A percentile compares a stretch with the other conserved stretches of the same genome.
These are phyloP conservation scores for Choiromyces venosus DNA, from an alignment of 495 filamentous ascomycete genomes.

Conservation along the genomic window DNA sequence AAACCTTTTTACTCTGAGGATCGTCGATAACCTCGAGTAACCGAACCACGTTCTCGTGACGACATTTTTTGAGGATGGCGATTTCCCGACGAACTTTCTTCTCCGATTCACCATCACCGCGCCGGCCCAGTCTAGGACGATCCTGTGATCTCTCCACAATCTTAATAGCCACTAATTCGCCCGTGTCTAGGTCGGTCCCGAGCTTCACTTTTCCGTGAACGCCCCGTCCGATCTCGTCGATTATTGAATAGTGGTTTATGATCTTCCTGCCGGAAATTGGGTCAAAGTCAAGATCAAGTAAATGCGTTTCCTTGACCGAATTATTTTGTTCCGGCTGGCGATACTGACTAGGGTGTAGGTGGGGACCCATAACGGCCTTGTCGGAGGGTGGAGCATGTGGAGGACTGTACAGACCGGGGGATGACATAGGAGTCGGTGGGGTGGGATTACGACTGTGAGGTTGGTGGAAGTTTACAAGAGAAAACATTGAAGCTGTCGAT, in stretches of 20 bases:
- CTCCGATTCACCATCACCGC: constrained; percentile 49
- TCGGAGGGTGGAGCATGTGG: constrained; percentile 27
- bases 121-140: constrained; percentile 76
- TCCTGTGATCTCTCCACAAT: constrained; percentile 96
- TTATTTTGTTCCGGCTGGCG: constrained; percentile 25
- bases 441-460: constrained; percentile 37
- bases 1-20: constrained; percentile 90
- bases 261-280: constrained; percentile 81
- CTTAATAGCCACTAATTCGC: constrained; percentile 89
- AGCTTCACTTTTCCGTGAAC: constrained; percentile 97
- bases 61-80: constrained; percentile 94
- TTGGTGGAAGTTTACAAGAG: constrained; percentile 28
- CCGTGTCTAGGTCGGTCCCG: constrained; percentile 68
- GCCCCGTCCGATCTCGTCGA: constrained; percentile 90
- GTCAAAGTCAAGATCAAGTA: constrained; percentile 82
- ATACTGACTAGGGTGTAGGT: constrained; percentile 39
- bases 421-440: constrained; percentile 39
- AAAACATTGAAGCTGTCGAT: constrained; percentile 39
- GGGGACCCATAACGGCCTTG: constrained; percentile 26
- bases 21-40: constrained; percentile 97
- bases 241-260: constrained; percentile 95
- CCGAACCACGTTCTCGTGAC: constrained; percentile 90
- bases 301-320: constrained; percentile 56
- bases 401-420: constrained; percentile 38
- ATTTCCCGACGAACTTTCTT: constrained; percentile 94